Evolutionary conservation across 176 grass and related monocot genomes (phyloP), one percentile per base, ranked within the genome.

Genomic region (Carex kokanica): DNA sequence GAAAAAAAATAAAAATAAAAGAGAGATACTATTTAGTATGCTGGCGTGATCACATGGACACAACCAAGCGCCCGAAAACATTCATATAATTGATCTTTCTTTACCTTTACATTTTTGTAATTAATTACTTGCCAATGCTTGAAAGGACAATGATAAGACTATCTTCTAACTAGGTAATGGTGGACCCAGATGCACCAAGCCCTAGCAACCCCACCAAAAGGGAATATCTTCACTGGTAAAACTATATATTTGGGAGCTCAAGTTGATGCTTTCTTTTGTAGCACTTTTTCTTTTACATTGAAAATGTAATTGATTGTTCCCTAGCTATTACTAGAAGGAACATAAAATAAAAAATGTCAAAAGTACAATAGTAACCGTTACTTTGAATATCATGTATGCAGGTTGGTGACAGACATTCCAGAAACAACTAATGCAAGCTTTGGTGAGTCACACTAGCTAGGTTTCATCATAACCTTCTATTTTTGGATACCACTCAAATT

Each of bases 331-430:
- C 23, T 49, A 54, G 47, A 49, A 65, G 15, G 82, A 64, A 83
- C 25, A 32, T 86, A 60, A 81, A 60, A 82, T 85, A 83, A 52
- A 64, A 61, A 10, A 53, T 83, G 34, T 85, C 72, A 79, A 87
- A n/a, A n/a, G n/a, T n/a, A 79, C 72, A 89, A 60, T 54, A 55
- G 32, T 38, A 53, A 47, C 20, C 80, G 41, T 85, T 32, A 56
- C 78, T 75, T 66, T 89, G 81, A 45, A 88, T 78, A 89, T 86
- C 63, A 84, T 56, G 75, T 47, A n/a, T 86, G 78, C 86, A 94
- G 95, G 95, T 86, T 97, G 95, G 95, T 97, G 78, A 94, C 92
- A 84, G 95, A 97, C 85, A 94, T 97, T 85, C 95, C 95, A 77
- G 92, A 92, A 85, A 94, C 92, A 85, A 92, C 90, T 31, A 85